Percentiles rank a stretch among this genome's conserved stretches.
Evolutionary conservation across 1,284 basidiomycete species (phyloP).

Genomic region (Moniliella sp.): DNA sequence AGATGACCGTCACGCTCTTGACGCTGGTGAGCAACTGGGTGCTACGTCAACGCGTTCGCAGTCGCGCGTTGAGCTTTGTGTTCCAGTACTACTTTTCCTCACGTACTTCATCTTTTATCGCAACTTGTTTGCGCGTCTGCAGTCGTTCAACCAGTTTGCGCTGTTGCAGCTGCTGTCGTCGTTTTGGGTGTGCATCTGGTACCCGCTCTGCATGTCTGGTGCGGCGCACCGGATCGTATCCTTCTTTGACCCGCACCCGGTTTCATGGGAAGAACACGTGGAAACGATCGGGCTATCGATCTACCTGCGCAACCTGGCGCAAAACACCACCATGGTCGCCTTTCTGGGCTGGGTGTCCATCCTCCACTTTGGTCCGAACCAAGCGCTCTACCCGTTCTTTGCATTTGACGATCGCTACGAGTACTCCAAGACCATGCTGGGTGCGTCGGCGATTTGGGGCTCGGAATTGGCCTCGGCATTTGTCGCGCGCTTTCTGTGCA

Average conservation of each 20-base stretch:
- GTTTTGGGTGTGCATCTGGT: conserved; percentile 39
- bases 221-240: conserved; percentile 36
- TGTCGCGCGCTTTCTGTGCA: conserved; percentile 36
- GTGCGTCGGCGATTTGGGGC: conserved; percentile 40
- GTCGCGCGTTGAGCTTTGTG: conserved; percentile 39
- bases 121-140: conserved; percentile 35
- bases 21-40: conserved; percentile 38
- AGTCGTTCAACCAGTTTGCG: conserved; percentile 35
- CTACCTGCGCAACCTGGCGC: conserved; percentile 41
- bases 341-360: conserved; percentile 38
- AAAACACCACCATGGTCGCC: conserved; percentile 39
- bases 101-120: conserved; percentile 35
- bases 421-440: conserved; percentile 40
- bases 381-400: conserved; percentile 42
- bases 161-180: conserved; percentile 41
- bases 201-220: conserved; percentile 40
- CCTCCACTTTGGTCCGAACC: conserved; percentile 41
- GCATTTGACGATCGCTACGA: conserved; percentile 40
- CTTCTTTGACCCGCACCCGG: conserved; percentile 36
- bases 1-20: conserved; percentile 39
- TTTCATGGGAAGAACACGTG: conserved; percentile 39
- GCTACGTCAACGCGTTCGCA: conserved; percentile 39
- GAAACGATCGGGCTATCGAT: conserved; percentile 37
- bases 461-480: conserved; percentile 39
- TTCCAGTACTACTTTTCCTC: conserved; percentile 36